Base-by-base conservation (phyloP, 129 eudicot species). In the Chrysanthemum makinoi region DNA sequence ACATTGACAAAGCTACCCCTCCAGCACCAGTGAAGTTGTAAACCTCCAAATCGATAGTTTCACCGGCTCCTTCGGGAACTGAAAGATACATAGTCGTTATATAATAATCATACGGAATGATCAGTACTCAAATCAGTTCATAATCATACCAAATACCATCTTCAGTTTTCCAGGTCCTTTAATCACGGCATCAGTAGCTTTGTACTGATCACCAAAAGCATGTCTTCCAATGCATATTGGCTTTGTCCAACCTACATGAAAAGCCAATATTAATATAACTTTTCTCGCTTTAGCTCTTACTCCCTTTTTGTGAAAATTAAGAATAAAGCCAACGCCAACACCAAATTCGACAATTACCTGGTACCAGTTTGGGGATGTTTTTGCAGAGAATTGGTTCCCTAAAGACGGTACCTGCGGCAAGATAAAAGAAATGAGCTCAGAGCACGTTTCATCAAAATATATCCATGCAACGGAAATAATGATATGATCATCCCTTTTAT, bases 151-250 rank as follows among this genome's bases (percentile, higher is more conserved):
- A 80, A 89, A 94, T 33, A 94, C 93, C 87, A 94, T 51, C 81
- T 87, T 94, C 50, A 94, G 87, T 72, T 86, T 89, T 72, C 98
- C 98, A 79, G 98, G 80, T 84, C 97, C 98, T 74, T 89, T 84
- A 68, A 89, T 88, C 48, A 94, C 98, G 43, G 86, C 75, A 80
- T 94, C 98, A 72, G 96, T 94, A 58, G 98, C 98, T 73, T 76
- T 70, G 80, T 94, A 94, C 65, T 94, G 98, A 77, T 94, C 98
- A 58, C 97, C 98, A 80, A 94, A 94, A 55, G 98, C 98, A 94
- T 94, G 98, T 68, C 98, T 89, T 63, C 98, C 98, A 14, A 94
- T 90, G 83, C 98, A 94, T 71, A 94, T 94, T 6, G 98, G 96
- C 77, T 94, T 94, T 33, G 86, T 94, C 98, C 98, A 94, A 10